Evolutionary conservation across 306 rosid species (phyloP).

Genomic region (Trifolium repens): DNA sequence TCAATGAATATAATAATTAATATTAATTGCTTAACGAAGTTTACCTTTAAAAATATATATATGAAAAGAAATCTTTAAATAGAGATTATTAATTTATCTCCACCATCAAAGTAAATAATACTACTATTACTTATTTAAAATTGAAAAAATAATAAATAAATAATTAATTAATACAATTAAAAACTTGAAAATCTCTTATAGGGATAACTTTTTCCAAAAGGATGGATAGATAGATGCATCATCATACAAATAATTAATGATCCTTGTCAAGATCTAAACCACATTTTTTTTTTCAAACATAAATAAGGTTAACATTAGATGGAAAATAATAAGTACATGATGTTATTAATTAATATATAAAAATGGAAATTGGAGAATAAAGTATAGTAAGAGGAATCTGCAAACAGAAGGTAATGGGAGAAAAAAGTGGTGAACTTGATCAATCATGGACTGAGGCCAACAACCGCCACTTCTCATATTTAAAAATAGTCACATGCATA

Average conservation of each 20-base stretch:
- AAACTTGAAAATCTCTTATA: too few relatives aligned
- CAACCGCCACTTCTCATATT: conserved; percentile 58
- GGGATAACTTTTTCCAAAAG: too few relatives aligned
- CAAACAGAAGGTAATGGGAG: conserved; percentile 59
- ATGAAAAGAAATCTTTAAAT: too few relatives aligned
- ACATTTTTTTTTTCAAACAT: neutral
- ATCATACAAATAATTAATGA: neutral
- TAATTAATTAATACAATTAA: too few relatives aligned
- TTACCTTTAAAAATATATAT: too few relatives aligned
- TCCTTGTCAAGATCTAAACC: conserved; percentile 17
- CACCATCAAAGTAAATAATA: too few relatives aligned
- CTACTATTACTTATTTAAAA: too few relatives aligned
- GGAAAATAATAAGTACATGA: conserved; percentile 33
- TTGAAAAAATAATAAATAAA: too few relatives aligned
- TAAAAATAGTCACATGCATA: conserved; percentile 73
- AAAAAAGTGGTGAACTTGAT: conserved; percentile 57
- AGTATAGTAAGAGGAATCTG: conserved; percentile 39
- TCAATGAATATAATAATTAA: too few relatives aligned
- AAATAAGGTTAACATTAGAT: conserved; percentile 22
- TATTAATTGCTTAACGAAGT: too few relatives aligned
- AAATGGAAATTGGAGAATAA: conserved; percentile 25
- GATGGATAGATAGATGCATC: too few relatives aligned
- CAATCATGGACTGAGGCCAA: conserved; percentile 67
- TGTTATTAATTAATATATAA: neutral
- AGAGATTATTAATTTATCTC: too few relatives aligned